These are phyloP conservation scores for Pyrenochaeta sp. DNA, from an alignment of 2,329 filamentous ascomycete genomes.

Conservation along the genomic window DNA sequence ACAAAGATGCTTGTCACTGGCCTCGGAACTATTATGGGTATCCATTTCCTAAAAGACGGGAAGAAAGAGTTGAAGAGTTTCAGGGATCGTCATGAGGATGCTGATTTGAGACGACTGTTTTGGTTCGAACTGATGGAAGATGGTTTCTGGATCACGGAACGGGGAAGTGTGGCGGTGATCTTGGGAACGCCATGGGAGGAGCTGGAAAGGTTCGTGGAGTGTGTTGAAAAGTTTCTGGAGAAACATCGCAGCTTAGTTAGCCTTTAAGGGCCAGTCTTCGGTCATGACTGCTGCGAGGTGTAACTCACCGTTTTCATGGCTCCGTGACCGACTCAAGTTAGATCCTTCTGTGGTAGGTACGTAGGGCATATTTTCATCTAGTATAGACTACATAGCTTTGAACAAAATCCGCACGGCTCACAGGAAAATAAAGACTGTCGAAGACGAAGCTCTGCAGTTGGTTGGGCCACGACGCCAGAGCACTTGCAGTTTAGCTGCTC, in stretches of 20 bases:
- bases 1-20: conserved; percentile 51
- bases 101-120: conserved; percentile 43
- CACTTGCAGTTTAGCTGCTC: not conserved
- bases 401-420: too few relatives aligned
- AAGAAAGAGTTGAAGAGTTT: conserved; percentile 36
- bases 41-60: conserved; percentile 47
- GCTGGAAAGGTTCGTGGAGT: conserved; percentile 41
- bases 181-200: conserved; percentile 45
- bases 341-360: too few relatives aligned
- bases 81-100: conserved; percentile 38
- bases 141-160: conserved; percentile 48
- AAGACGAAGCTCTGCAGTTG: too few relatives aligned
- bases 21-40: conserved; percentile 46
- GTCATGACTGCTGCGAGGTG: too few relatives aligned
- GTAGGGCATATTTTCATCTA: too few relatives aligned
- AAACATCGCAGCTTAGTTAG: conserved; percentile 25
- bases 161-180: conserved; percentile 49
- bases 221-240: conserved; percentile 30
- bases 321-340: too few relatives aligned
- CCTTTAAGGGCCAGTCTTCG: not conserved
- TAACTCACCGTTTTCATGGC: too few relatives aligned
- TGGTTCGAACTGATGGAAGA: conserved; percentile 50
- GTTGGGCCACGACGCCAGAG: not conserved
- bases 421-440: too few relatives aligned
- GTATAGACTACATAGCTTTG: too few relatives aligned